phyloP scores from a whole-genome alignment of 768 basidiomycete genomes.

The Suillus fuscotomentosus region DNA sequence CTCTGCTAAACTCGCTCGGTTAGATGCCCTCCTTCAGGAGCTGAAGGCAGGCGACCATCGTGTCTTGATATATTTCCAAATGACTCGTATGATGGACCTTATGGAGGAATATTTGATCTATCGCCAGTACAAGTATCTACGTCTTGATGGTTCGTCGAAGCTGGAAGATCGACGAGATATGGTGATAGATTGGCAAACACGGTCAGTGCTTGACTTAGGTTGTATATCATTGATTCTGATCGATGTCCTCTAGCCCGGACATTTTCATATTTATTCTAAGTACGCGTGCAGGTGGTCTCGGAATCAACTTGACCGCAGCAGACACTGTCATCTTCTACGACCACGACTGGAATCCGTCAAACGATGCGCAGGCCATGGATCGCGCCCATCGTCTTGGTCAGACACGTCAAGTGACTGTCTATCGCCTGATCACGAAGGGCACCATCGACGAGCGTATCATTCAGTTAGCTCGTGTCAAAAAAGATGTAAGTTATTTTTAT shows the following conservation, averaged over 20 bases:
- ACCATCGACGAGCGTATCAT: conserved; percentile 98
- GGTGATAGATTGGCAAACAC: conserved; percentile 99
- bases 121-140: conserved; percentile 92
- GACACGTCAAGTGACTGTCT: conserved; percentile 96
- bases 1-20: conserved; percentile 90
- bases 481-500: conserved; percentile 63
- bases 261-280: conserved; percentile 94
- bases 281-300: conserved; percentile 93
- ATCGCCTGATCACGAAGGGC: conserved; percentile 89
- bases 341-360: conserved; percentile 72
- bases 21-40: conserved; percentile 87
- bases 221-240: neutral
- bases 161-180: conserved; percentile 96
- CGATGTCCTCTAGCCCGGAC: conserved; percentile 50
- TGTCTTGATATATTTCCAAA: conserved; percentile 97
- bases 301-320: conserved; percentile 90
- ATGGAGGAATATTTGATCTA: conserved; percentile 99
- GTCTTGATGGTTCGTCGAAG: conserved; percentile 91
- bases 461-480: conserved; percentile 93
- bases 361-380: conserved; percentile 98
- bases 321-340: conserved; percentile 29
- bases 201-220: conserved; percentile 46
- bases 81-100: conserved; percentile 99
- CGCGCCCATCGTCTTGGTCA: conserved; percentile 96
- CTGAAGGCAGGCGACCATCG: conserved; percentile 92